Base-by-base conservation (phyloP, 1,139 yeast genomes). In the Meyerozyma guilliermondii region DNA sequence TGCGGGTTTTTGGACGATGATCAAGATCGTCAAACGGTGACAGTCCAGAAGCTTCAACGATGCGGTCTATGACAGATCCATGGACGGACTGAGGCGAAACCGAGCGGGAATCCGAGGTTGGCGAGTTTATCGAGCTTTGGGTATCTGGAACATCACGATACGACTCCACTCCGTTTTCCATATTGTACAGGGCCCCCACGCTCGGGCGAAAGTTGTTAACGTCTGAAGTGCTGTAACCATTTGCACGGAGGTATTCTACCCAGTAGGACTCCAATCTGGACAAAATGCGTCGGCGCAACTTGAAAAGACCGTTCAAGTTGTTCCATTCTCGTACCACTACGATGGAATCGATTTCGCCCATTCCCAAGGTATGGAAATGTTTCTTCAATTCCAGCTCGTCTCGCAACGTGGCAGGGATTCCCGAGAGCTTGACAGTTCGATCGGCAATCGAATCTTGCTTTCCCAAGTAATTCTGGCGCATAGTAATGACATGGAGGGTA, bases 401-500 rank as follows among this genome's bases (percentile, higher is more conserved):
- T 44, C 97, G 68, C 33, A 89, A 65, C 40, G 82, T 81, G 0
- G 87, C 83, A 0, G 98, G 97, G n/a, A 92, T 87, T 0, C 98
- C 98, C 37, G 94, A 85, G 22, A 92, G 63, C 46, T 94, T 70
- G 43, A 92, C 86, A 0, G 98, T 92, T 55, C 97, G 72, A 68
- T 92, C 98, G 0, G 98, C 89, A 43, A 92, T 78, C 6, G 96
- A 84, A 59, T 87, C 85, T 59, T 91, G 98, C 41, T 81, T 78
- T 0, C 98, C 98, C 50, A 92, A 68, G 58, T 87, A 87, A 50
- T 74, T 71, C 59, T 92, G 98, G 45, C 98, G 75, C 17, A 86
- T 82, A 45, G 74, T 71, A 24, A 91, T 83, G 34, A 92, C 88
- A 45, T 75, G 69, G 46, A 75, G 73, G 0, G 97, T 87, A 52